Evolutionary conservation across 2,329 filamentous ascomycete species (phyloP), one percentile per base, ranked within the genome.

Genomic region (Ophiostoma ulmi): DNA sequence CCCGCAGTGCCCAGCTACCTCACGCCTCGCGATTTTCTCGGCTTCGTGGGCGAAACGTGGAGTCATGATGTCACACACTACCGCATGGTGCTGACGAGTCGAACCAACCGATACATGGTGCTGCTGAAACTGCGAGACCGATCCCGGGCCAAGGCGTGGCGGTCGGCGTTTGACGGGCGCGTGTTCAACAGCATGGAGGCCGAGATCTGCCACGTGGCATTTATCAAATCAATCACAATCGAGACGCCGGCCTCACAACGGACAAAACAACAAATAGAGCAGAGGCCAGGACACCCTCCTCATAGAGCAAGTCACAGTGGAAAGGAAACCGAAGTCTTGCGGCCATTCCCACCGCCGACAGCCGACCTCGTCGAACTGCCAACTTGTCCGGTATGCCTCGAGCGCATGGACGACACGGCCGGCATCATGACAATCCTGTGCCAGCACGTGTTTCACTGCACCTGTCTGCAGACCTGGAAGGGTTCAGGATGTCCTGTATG

Each of bases 401-500:
- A 99, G 79, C 90, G 94, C 67, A 99, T 99, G 95, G 95, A 99
- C 77, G 94, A 98, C 78, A 97, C 94, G 0, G 96, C 93, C 0
- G 95, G 95, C 0, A 84, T 99, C 2, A 87, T 99, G 77, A 99
- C 95, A 0, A 98, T 98, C 58, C 90, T 96, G 39, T 99, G 95
- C 78, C 94, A 98, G 77, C 95, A 99, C 76, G 93, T 98, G 69
- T 99, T 99, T 78, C 95, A 99, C 79, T 98, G 95, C 78, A 94
- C 90, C 1, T 99, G 95, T 80, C 84, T 99, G 0, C 92, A 97
- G 77, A 98, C 95, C 78, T 99, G 95, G 95, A 92, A 92, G 77
- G 94, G 94, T 5, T 91, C 90, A 36, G 94, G 94, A 5, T 99
- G 95, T 77, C 95, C 95, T 0, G 93, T 99, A 7, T 99, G 95